A percentile compares a stretch with the other conserved stretches of the same genome.
phyloP scores from a whole-genome alignment of 192 early-diverging fungal genomes.

The Backusella sp. region DNA sequence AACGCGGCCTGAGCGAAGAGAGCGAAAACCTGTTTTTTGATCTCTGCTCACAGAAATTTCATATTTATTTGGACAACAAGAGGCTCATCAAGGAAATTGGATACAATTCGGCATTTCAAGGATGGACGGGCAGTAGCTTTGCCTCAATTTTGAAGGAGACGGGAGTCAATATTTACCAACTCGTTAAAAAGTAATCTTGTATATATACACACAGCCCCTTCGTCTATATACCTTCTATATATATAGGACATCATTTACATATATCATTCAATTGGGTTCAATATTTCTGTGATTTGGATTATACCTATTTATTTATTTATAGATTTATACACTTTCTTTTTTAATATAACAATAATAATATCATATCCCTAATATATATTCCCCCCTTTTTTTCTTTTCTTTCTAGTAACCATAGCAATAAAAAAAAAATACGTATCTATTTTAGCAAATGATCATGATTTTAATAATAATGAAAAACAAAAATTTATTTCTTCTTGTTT shows the following conservation, averaged over 20 bases:
- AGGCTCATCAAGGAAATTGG: background rate
- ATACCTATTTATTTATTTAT: background rate
- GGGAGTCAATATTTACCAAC: conserved; percentile 10
- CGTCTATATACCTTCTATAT: too few relatives aligned
- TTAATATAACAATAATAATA: too few relatives aligned
- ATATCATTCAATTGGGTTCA: background rate
- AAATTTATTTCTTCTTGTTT: conserved; percentile 3
- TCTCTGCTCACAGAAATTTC: background rate
- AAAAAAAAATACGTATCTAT: background rate
- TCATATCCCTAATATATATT: too few relatives aligned
- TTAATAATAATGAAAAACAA: background rate
- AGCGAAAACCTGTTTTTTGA: background rate
- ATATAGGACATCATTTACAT: background rate
- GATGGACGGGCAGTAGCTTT: background rate
- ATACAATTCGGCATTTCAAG: background rate
- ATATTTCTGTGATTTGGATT: background rate
- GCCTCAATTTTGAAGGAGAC: background rate
- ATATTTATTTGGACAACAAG: background rate
- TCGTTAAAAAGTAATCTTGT: background rate
- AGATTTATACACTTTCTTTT: background rate
- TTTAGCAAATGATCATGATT: background rate
- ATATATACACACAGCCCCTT: background rate
- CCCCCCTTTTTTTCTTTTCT: too few relatives aligned
- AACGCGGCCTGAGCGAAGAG: background rate
- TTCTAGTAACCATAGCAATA: too few relatives aligned